Evolutionary conservation across 2,329 filamentous ascomycete species (phyloP).

Genomic region (Albifimbria verrucaria): DNA sequence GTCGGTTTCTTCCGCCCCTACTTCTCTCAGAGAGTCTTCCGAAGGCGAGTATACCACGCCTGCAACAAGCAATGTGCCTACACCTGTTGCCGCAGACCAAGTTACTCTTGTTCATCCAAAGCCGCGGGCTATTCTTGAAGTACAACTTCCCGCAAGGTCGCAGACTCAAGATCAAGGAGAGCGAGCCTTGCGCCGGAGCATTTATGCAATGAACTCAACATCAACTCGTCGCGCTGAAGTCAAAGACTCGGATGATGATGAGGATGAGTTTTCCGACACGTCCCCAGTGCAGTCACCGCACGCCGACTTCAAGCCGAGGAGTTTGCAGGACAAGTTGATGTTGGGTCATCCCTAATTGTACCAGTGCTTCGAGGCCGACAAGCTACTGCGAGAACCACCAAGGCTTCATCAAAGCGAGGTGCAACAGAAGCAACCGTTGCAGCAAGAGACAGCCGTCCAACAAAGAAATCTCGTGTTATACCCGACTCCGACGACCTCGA

Average conservation of each 20-base stretch:
- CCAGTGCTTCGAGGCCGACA: too few species aligned
- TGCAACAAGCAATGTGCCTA: slow-evolving; percentile 33
- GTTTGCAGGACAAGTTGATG: too few species aligned
- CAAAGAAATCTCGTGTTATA: slow-evolving; percentile 26
- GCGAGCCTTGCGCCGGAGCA: slow-evolving; percentile 34
- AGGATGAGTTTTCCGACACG: slow-evolving; percentile 21
- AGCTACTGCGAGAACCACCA: background rate
- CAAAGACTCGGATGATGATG: slow-evolving; percentile 38
- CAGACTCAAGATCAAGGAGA: slow-evolving; percentile 20
- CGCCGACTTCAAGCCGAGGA: slow-evolving; percentile 32
- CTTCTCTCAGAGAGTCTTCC: slow-evolving; percentile 24
- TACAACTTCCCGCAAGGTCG: slow-evolving; percentile 22
- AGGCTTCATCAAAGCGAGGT: slow-evolving; percentile 18
- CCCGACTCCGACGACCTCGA: slow-evolving; percentile 29
- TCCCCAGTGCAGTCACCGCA: slow-evolving; percentile 27
- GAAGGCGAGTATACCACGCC: slow-evolving; percentile 32
- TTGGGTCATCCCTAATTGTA: too few species aligned
- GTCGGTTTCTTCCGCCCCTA: slow-evolving; percentile 28
- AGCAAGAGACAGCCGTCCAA: slow-evolving; percentile 14
- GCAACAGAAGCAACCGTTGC: slow-evolving; percentile 18
- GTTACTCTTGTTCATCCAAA: slow-evolving; percentile 2
- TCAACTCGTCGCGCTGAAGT: slow-evolving; percentile 35
- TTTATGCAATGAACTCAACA: slow-evolving; percentile 42
- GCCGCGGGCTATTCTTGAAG: slow-evolving; percentile 19
- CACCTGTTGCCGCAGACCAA: slow-evolving; percentile 24